These are phyloP conservation scores for Diplodia scrobiculata DNA, from an alignment of 2,329 filamentous ascomycete genomes.

Conservation along the genomic window DNA sequence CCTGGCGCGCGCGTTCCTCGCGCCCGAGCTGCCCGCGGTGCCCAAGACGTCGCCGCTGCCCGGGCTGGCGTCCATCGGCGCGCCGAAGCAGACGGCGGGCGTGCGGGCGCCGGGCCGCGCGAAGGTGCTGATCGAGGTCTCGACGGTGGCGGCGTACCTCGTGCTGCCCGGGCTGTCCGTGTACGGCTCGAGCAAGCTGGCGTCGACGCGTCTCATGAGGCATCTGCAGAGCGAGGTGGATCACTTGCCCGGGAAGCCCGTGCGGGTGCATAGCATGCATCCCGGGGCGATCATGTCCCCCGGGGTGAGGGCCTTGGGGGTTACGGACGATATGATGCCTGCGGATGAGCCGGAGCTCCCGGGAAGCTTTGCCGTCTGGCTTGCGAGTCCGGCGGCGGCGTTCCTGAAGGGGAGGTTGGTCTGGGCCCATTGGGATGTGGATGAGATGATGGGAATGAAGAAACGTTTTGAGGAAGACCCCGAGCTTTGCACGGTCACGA, in stretches of 20 bases:
- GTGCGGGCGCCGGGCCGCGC: background rate
- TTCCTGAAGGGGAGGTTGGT: slow-evolving; percentile 33
- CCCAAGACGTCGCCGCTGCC: background rate
- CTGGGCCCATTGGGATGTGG: slow-evolving; percentile 40
- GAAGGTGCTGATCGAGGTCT: slow-evolving; percentile 24
- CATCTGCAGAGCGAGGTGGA: slow-evolving; percentile 26
- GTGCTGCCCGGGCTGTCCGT: slow-evolving; percentile 9
- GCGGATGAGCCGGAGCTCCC: background rate
- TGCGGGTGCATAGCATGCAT: background rate
- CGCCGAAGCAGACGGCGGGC: fast-evolving
- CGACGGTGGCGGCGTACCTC: slow-evolving; percentile 1
- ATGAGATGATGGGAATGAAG: slow-evolving; percentile 34
- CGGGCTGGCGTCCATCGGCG: background rate
- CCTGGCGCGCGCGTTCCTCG: slow-evolving; percentile 32
- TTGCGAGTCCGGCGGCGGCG: slow-evolving; percentile 37
- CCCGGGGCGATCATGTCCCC: background rate
- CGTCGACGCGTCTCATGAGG: slow-evolving; percentile 16
- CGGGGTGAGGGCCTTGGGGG: background rate
- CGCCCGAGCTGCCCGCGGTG: slow-evolving; percentile 21
- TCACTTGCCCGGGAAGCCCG: background rate
- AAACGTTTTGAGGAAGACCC: background rate
- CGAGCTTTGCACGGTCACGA: background rate
- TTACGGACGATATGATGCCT: background rate
- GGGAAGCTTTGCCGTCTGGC: slow-evolving; percentile 38
- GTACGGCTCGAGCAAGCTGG: slow-evolving; percentile 29